Conservation (phyloP, 257 asterid genomes). For the Solanum piurae region DNA sequence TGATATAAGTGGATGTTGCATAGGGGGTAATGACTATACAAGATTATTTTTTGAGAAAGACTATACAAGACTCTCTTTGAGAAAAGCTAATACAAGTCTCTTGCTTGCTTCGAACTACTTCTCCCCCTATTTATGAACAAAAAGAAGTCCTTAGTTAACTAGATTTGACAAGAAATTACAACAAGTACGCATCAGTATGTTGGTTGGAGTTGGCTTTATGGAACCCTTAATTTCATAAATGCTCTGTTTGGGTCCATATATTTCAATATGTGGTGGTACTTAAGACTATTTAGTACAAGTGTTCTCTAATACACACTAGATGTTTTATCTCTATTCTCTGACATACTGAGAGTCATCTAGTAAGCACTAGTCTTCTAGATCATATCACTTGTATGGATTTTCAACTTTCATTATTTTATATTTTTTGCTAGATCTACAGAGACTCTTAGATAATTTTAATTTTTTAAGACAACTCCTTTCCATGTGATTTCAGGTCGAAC, state of each 20-base stretch:
- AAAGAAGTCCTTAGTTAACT: background rate
- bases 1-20: background rate
- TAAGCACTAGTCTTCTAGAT: background rate
- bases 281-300: background rate
- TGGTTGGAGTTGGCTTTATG: background rate
- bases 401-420: background rate
- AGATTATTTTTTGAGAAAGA: background rate
- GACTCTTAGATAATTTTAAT: background rate
- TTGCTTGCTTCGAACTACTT: background rate
- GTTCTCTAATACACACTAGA: background rate
- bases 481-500: background rate
- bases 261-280: background rate
- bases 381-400: background rate
- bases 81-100: background rate
- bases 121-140: background rate
- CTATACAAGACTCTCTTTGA: background rate
- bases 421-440: background rate
- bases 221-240: background rate
- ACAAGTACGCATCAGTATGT: background rate
- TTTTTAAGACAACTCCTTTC: background rate
- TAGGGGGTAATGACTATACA: background rate
- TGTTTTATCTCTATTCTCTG: background rate
- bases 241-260: background rate
- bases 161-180: background rate
- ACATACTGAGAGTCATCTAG: background rate